Conservation (phyloP, 2,329 filamentous ascomycete genomes). For the Epicoccum sorghinum region DNA sequence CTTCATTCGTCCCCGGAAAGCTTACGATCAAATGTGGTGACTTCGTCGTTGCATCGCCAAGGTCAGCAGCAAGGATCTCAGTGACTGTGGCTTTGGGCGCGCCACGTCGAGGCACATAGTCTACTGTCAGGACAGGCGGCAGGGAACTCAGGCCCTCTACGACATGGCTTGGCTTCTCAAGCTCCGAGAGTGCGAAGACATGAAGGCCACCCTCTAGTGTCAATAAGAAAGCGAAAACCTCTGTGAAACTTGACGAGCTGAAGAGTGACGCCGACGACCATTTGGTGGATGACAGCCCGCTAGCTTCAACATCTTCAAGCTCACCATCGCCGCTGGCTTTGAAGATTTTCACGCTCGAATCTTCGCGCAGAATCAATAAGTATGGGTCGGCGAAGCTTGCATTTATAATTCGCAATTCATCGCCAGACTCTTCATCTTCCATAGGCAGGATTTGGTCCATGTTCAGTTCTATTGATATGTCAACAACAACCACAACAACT, state of each 20-base stretch:
- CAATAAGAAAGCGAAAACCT: conserved; percentile 76
- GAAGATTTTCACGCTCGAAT: conserved; percentile 79
- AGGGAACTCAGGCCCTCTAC: conserved; percentile 80
- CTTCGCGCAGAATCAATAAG: conserved; percentile 80
- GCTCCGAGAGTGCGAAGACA: conserved; percentile 77
- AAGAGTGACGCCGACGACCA: conserved; percentile 89
- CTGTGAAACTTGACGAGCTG: conserved; percentile 62
- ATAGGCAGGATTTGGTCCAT: conserved; percentile 91
- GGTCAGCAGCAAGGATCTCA: conserved; percentile 82
- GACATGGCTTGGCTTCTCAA: conserved; percentile 73
- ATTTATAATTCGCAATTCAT: conserved; percentile 76
- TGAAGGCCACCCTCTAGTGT: conserved; percentile 75
- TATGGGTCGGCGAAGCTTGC: conserved; percentile 89
- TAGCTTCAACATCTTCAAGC: conserved; percentile 77
- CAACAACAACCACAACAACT: not conserved
- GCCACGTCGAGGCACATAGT: conserved; percentile 72
- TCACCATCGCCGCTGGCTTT: conserved; percentile 82
- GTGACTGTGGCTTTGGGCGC: conserved; percentile 74
- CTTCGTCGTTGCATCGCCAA: conserved; percentile 75
- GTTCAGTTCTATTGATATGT: conserved; percentile 68
- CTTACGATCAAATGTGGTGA: conserved; percentile 83
- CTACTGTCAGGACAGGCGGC: conserved; percentile 74
- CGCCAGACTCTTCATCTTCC: conserved; percentile 80
- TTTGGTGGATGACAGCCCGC: conserved; percentile 65
- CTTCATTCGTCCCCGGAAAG: not conserved